Conservation (phyloP, 495 filamentous ascomycete species). For the Penicillium steckii region DNA sequence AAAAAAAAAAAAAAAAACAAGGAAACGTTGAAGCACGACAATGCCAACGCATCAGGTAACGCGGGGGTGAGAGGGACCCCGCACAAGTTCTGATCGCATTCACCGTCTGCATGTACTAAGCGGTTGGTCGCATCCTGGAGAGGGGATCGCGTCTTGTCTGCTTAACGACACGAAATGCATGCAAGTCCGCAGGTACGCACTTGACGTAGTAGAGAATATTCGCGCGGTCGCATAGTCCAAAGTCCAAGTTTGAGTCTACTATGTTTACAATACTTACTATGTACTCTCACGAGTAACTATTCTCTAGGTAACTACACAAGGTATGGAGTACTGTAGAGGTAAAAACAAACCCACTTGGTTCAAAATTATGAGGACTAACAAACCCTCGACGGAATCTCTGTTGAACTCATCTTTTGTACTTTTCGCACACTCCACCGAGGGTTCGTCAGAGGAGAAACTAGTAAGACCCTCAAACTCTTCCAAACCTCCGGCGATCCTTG, state of each 20-base stretch:
- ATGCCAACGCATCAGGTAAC: constrained; percentile 31
- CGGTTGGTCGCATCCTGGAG: constrained; percentile 13
- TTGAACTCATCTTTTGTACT: too few species aligned
- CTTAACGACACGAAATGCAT: constrained; percentile 3
- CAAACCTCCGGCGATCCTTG: constrained; percentile 20
- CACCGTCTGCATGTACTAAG: constrained; percentile 1
- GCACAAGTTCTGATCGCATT: constrained; percentile 9
- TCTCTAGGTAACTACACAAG: too few species aligned
- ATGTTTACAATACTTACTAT: too few species aligned
- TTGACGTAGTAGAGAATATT: too few species aligned
- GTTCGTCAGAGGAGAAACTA: constrained; percentile 16
- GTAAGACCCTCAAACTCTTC: not conserved
- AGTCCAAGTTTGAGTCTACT: too few species aligned
- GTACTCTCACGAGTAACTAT: too few species aligned
- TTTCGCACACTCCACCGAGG: not conserved
- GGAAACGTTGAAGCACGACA: constrained; percentile 20
- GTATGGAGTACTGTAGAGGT: too few species aligned
- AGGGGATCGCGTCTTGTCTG: constrained; percentile 6
- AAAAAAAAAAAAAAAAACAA: constrained; percentile 11
- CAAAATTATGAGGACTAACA: not conserved
- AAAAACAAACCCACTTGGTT: not conserved
- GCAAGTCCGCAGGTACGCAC: constrained; percentile 17
- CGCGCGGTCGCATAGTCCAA: not conserved
- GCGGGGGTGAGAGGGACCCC: constrained; percentile 24
- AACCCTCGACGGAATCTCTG: too few species aligned